Conservation (phyloP, 2,329 filamentous ascomycete genomes). For the Fusarium brevicatenulatum region DNA sequence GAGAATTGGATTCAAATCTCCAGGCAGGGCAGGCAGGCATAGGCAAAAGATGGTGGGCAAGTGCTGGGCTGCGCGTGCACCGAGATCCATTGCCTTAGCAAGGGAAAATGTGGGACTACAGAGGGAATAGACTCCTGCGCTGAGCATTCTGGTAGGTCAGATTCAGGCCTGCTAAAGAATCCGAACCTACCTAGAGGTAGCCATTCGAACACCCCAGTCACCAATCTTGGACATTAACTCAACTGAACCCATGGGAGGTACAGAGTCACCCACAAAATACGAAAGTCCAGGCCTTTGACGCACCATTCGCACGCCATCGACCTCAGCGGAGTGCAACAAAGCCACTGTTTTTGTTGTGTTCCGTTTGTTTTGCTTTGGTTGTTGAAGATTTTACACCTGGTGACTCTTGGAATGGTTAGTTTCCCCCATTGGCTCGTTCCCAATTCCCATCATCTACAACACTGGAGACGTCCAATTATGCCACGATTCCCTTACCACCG, state of each 20-base stretch:
- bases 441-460: not conserved
- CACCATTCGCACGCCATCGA: constrained; percentile 38
- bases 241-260: not conserved
- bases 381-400: constrained; percentile 14
- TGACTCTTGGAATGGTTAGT: constrained; percentile 6
- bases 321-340: constrained; percentile 12
- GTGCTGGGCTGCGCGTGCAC: constrained; percentile 20
- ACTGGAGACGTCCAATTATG: not conserved
- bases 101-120: constrained; percentile 26
- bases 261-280: constrained; percentile 27
- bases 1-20: constrained; percentile 28
- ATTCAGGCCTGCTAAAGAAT: constrained; percentile 26
- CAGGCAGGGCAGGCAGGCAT: constrained; percentile 29
- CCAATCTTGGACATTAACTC: constrained; percentile 7
- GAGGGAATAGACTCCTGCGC: constrained; percentile 8
- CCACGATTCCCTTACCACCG: not conserved
- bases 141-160: constrained; percentile 31
- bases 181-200: not conserved
- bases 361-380: not conserved
- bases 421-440: not conserved
- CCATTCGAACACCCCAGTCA: constrained; percentile 22
- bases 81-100: constrained; percentile 22
- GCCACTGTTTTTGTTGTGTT: not conserved
- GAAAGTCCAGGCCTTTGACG: constrained; percentile 32
- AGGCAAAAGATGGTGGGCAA: constrained; percentile 15